Conservation (phyloP, 805 yeast genomes). For the Yamadazyma phyllophila region DNA sequence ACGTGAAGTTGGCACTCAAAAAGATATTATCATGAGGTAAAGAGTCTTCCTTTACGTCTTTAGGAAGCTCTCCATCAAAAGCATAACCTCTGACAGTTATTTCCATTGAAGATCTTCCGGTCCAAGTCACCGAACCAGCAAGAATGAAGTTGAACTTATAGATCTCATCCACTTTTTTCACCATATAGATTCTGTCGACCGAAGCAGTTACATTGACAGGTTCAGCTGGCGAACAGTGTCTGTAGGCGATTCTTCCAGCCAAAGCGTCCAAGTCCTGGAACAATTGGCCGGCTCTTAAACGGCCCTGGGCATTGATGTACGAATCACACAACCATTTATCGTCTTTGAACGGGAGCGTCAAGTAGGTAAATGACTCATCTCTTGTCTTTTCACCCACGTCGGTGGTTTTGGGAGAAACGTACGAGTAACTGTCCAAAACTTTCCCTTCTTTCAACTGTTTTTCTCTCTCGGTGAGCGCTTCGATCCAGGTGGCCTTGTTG, state of each 20-base stretch:
- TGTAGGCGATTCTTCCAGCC: conserved; percentile 90
- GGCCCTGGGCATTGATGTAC: conserved; percentile 87
- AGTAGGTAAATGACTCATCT: conserved; percentile 69
- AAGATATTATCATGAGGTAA: conserved; percentile 69
- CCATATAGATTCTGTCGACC: conserved; percentile 86
- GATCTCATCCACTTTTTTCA: conserved; percentile 79
- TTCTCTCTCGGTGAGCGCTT: conserved; percentile 72
- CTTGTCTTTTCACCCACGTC: conserved; percentile 71
- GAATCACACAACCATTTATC: conserved; percentile 82
- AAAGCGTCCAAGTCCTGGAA: conserved; percentile 93
- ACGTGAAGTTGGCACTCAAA: conserved; percentile 87
- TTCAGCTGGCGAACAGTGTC: conserved; percentile 92
- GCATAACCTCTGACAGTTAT: conserved; percentile 88
- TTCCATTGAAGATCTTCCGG: conserved; percentile 95
- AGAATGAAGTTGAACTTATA: conserved; percentile 71
- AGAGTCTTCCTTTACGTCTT: conserved; percentile 51
- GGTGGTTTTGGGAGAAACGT: conserved; percentile 69
- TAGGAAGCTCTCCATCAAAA: conserved; percentile 54
- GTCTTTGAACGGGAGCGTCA: conserved; percentile 77
- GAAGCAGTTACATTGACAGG: conserved; percentile 96
- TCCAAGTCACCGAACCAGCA: conserved; percentile 93
- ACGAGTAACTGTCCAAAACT: conserved; percentile 65
- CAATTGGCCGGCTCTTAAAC: conserved; percentile 86
- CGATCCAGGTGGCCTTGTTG: conserved; percentile 76
- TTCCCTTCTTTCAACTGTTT: conserved; percentile 72